Evolutionary conservation across 2,329 filamentous ascomycete species (phyloP).

Genomic region (Phaeosphaeria sp.): DNA sequence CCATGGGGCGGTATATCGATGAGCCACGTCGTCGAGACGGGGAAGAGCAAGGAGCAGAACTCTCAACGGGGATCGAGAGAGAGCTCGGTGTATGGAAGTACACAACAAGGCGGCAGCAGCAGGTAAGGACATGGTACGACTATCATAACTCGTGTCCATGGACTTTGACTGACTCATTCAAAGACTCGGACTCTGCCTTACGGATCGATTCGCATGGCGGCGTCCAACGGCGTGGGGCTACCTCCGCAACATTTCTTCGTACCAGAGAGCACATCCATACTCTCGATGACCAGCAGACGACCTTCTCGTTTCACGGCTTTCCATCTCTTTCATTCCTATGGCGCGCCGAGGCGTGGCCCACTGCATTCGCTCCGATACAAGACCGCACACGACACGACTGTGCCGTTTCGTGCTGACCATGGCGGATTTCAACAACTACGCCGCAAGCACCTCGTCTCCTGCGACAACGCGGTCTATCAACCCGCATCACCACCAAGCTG

Average conservation of each 20-base stretch:
- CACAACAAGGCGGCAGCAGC: constrained; percentile 49
- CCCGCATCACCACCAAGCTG: background rate
- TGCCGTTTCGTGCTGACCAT: constrained; percentile 1
- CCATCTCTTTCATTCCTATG: background rate
- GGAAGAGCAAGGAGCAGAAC: constrained; percentile 54
- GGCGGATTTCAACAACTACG: background rate
- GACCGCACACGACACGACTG: background rate
- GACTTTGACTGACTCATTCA: constrained; percentile 26
- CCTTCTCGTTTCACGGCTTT: background rate
- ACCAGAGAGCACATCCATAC: constrained; percentile 12
- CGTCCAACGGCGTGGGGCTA: constrained; percentile 38
- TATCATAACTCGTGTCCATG: constrained; percentile 16
- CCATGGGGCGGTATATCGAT: constrained; percentile 76
- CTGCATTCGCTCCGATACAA: background rate
- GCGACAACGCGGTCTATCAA: background rate
- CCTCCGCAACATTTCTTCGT: constrained; percentile 28
- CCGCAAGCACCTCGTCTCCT: constrained; percentile 1
- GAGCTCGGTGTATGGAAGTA: constrained; percentile 47
- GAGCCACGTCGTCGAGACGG: constrained; percentile 56
- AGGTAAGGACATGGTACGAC: constrained; percentile 47
- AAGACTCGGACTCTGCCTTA: constrained; percentile 49
- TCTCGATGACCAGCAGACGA: background rate
- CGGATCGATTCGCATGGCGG: constrained; percentile 51
- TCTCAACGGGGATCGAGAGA: constrained; percentile 51
- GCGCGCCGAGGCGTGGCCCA: background rate